Percentiles rank a stretch among this genome's conserved stretches.
phyloP scores from a whole-genome alignment of 208 protist species.

The Trypanosoma theileri region DNA sequence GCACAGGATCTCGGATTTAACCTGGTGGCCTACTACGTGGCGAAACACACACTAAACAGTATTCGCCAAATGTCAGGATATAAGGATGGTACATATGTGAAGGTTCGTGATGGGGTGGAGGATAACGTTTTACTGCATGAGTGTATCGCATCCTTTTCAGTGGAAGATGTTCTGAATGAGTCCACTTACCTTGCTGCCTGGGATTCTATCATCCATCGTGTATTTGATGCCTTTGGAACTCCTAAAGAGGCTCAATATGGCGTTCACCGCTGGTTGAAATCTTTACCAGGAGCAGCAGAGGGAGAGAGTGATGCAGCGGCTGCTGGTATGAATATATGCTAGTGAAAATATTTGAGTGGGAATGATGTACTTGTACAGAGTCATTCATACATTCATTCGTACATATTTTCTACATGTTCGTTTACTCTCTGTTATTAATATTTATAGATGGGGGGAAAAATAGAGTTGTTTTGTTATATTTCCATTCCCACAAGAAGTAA shows the following conservation, averaged over 20 bases:
- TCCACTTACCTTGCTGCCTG: constrained; percentile 42
- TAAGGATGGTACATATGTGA: constrained; percentile 88
- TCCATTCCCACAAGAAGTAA: too few species aligned
- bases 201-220: constrained; percentile 73
- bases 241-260: constrained; percentile 43
- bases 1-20: constrained; percentile 87
- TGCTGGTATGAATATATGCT: constrained; percentile 21
- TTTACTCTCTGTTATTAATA: too few species aligned
- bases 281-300: background rate
- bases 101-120: constrained; percentile 86
- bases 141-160: constrained; percentile 68
- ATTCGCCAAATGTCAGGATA: constrained; percentile 88
- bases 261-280: constrained; percentile 55
- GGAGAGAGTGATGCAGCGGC: background rate
- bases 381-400: too few species aligned
- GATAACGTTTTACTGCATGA: constrained; percentile 89
- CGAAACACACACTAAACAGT: constrained; percentile 91
- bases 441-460: too few species aligned
- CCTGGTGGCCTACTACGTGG: constrained; percentile 90
- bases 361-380: background rate
- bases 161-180: constrained; percentile 64
- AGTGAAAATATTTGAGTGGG: background rate
- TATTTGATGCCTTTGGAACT: constrained; percentile 86
- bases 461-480: too few species aligned
- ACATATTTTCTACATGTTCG: too few species aligned